phyloP scores from a whole-genome alignment of 2,329 filamentous ascomycete genomes.

The Calonectria naviculata region DNA sequence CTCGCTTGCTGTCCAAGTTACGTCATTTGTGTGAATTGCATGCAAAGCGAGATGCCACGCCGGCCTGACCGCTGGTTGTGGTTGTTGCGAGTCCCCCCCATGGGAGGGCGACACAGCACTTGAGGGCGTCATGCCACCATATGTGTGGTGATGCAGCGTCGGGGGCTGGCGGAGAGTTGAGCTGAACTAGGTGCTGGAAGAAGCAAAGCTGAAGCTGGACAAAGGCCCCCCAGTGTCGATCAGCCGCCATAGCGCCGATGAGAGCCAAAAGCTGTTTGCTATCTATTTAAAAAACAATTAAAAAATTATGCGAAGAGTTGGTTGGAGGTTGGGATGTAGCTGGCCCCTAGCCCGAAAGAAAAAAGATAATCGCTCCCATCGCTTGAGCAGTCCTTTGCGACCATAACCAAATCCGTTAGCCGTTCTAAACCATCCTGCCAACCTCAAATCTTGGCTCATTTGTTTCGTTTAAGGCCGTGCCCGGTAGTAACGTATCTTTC shows the following conservation, averaged over 20 bases:
- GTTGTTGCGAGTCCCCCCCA: not conserved
- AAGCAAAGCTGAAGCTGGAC: constrained; percentile 1
- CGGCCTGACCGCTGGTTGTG: constrained; percentile 16
- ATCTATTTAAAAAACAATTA: not conserved
- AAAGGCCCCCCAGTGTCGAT: not conserved
- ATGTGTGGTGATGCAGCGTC: not conserved
- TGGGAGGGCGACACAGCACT: not conserved
- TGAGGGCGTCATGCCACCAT: not conserved
- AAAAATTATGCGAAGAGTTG: not conserved
- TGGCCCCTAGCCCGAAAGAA: not conserved
- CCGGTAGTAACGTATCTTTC: not conserved
- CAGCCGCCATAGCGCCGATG: constrained; percentile 2
- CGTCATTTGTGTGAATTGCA: not conserved
- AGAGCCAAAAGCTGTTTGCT: not conserved
- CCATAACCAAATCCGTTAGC: not conserved
- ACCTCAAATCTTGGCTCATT: not conserved
- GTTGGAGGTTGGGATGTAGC: not conserved
- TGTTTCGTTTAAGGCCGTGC: not conserved
- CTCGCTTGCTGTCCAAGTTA: not conserved
- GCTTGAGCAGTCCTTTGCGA: no score
- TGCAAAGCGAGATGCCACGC: constrained; percentile 2
- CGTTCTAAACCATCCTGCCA: not conserved
- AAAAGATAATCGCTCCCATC: not conserved
- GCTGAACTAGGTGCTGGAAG: not conserved
- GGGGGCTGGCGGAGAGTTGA: not conserved